Percentiles rank a stretch among this genome's conserved stretches.
Evolutionary conservation across 306 rosid species (phyloP).

Genomic region (Luffa acutangula): DNA sequence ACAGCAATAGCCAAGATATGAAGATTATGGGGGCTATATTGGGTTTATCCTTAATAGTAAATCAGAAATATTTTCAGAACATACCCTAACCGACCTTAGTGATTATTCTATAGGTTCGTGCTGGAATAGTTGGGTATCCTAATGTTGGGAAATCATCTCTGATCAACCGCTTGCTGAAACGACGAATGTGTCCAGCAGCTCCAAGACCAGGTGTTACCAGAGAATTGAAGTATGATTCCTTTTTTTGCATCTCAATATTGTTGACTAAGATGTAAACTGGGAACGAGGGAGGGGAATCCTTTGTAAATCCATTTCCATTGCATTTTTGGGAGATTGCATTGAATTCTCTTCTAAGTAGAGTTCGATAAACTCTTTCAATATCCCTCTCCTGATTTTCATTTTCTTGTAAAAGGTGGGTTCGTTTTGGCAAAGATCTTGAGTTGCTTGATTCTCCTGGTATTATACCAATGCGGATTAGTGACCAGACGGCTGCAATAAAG

Average conservation of each 20-base stretch:
- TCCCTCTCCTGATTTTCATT: slow-evolving; percentile 3
- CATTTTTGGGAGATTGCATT: not conserved
- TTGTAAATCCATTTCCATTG: not conserved
- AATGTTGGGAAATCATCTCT: slow-evolving; percentile 93
- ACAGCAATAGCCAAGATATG: not conserved
- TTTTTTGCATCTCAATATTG: not conserved
- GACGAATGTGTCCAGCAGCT: slow-evolving; percentile 90
- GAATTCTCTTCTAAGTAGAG: not conserved
- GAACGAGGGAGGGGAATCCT: not conserved
- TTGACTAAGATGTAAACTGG: slow-evolving; percentile 4
- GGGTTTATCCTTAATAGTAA: not conserved
- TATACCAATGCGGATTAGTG: slow-evolving; percentile 87
- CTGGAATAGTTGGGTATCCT: slow-evolving; percentile 95
- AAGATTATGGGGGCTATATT: not conserved
- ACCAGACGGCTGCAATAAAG: slow-evolving; percentile 93
- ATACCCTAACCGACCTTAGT: not conserved
- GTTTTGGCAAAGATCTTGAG: slow-evolving; percentile 84
- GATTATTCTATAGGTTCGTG: slow-evolving; percentile 57
- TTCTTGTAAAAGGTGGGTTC: slow-evolving; percentile 68
- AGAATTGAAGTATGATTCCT: slow-evolving; percentile 44
- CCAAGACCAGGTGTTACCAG: slow-evolving; percentile 97
- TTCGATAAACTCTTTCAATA: not conserved
- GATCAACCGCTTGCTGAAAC: slow-evolving; percentile 75
- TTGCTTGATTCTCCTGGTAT: slow-evolving; percentile 93
- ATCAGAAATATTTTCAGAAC: not conserved